Conservation (phyloP, 1,284 basidiomycete species). For the Cutaneotrichosporon arboriforme region DNA sequence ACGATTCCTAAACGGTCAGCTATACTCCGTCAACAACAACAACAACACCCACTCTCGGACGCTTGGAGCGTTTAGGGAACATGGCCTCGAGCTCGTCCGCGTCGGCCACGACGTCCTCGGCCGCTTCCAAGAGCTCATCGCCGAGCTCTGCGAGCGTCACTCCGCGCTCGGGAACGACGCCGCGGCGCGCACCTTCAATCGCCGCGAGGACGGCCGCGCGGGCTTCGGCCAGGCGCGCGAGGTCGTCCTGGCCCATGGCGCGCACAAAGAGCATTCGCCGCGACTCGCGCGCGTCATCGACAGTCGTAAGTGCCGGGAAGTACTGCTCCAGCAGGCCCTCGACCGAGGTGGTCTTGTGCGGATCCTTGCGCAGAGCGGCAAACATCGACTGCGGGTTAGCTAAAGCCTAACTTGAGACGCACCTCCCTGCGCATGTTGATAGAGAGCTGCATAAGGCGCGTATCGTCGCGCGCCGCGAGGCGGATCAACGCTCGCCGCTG, state of each 20-base stretch:
- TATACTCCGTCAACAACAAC: neutral
- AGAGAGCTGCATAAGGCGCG: neutral
- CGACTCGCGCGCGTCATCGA: neutral
- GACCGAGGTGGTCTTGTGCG: neutral
- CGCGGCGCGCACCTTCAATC: neutral
- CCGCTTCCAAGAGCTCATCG: neutral
- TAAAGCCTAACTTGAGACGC: neutral
- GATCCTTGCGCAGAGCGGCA: neutral
- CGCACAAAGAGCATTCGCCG: neutral
- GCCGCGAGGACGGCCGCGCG: neutral
- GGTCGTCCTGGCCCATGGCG: neutral
- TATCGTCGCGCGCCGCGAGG: neutral
- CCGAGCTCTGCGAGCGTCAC: constrained; percentile 1
- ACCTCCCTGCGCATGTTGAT: constrained; percentile 5
- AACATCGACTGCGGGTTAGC: neutral
- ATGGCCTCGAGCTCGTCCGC: constrained; percentile 11
- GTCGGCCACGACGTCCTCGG: constrained; percentile 14
- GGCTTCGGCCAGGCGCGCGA: neutral
- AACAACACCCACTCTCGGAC: neutral
- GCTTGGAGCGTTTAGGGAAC: constrained; percentile 2
- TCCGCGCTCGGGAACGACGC: neutral
- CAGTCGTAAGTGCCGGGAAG: neutral
- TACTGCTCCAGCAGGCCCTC: neutral
- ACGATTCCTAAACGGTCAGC: neutral
- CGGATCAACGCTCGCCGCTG: neutral